Evolutionary conservation across 345 rosid genomes (phyloP), one percentile per base, ranked within the genome.

Genomic region (Aquilaria sinensis): DNA sequence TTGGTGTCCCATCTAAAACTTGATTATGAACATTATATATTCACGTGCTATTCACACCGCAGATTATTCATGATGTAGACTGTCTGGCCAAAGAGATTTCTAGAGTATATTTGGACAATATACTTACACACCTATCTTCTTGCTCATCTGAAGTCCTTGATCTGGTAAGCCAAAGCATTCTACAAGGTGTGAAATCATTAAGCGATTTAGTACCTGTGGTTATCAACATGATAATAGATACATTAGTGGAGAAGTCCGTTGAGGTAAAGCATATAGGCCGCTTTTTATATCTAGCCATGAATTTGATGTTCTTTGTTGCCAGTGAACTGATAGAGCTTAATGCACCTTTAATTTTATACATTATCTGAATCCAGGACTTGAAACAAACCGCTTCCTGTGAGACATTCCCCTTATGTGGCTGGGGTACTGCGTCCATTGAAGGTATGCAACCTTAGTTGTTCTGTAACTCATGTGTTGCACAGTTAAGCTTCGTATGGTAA

Each of bases 361-460:
- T 75, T 41, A 16, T 16, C 23, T 16, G 23, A 16, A 16, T 16
- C 23, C 62, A 94, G 96, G 97, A 83, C 67, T 71, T 91, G 81
- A 31, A 88, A 84, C 70, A 94, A 94, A 69, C 99, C 97, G 67
- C 88, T 85, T 75, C 99, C 99, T 53, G 83, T 79, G 45, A 79
- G 91, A 70, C 96, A 91, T 77, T 91, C 99, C 57, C 96, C 96
- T 6, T 94, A 94, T 6, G 97, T 94, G 6, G 73, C 87, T 6
- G 88, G 88, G 14, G 72, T 91, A 51, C 62, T 91, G 74, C 96
- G 88, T 61, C 97, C 92, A 16, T 61, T 91, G 59, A 91, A 87
- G 96, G 97, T 88, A 79, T 66, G 67, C 51, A 23, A 51, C 61
- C 31, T 16, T 51, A 47, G 65, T 59, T 32, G 3, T 56, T 32